phyloP scores from a whole-genome alignment of 1,284 basidiomycete genomes.

The Tremellales sp. region DNA sequence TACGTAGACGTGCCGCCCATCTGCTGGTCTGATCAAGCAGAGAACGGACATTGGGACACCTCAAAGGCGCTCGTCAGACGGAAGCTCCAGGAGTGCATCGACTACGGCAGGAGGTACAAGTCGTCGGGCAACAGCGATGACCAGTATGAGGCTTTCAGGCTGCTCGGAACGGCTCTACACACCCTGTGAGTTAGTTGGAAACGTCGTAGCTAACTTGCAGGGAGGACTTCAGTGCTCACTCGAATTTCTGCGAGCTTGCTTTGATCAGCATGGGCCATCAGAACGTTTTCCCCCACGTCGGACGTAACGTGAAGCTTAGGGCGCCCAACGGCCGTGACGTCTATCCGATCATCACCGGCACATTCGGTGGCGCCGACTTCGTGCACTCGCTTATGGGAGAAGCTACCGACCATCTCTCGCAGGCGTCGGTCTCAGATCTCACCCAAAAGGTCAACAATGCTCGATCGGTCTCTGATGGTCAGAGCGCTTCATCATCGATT shows the following conservation, averaged over 20 bases:
- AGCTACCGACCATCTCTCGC: constrained; percentile 49
- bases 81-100: constrained; percentile 65
- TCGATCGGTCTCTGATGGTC: constrained; percentile 46
- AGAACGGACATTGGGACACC: constrained; percentile 77
- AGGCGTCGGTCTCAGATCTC: constrained; percentile 80
- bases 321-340: constrained; percentile 72
- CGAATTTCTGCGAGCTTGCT: constrained; percentile 77
- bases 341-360: constrained; percentile 79
- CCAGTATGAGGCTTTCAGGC: constrained; percentile 75
- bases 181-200: constrained; percentile 24
- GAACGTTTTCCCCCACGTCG: constrained; percentile 85
- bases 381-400: constrained; percentile 61
- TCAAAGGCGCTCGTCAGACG: constrained; percentile 77
- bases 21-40: constrained; percentile 47
- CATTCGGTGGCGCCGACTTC: constrained; percentile 84
- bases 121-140: constrained; percentile 61
- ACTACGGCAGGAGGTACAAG: constrained; percentile 57
- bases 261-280: constrained; percentile 68
- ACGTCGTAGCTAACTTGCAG: constrained; percentile 8
- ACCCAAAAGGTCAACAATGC: constrained; percentile 73
- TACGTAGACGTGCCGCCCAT: no score
- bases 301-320: constrained; percentile 70
- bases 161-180: constrained; percentile 62
- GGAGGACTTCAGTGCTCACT: constrained; percentile 69
- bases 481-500: constrained; percentile 51